Evolutionary conservation across 371 early-diverging fungal species (phyloP).

Genomic region (Vairimorpha necatrix): DNA sequence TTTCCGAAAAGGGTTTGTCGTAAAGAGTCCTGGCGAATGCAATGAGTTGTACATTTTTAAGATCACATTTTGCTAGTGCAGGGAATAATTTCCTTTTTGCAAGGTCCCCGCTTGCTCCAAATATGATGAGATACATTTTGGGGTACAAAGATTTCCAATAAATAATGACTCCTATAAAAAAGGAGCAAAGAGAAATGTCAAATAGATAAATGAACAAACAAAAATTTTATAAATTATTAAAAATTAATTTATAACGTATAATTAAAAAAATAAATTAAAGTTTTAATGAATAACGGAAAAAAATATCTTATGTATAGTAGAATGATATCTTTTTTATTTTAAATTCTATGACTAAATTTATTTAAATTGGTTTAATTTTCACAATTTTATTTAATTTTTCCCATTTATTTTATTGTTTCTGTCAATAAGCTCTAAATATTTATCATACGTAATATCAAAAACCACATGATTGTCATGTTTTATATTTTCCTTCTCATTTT

Average conservation of each 20-base stretch:
- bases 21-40: constrained; percentile 87
- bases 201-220: not conserved
- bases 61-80: constrained; percentile 75
- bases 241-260: not conserved
- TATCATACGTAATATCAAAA: not conserved
- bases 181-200: no score
- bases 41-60: constrained; percentile 71
- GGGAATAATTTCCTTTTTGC: constrained; percentile 82
- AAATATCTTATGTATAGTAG: no score
- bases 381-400: no score
- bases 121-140: constrained; percentile 56
- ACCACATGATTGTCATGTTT: constrained; percentile 29
- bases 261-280: no score
- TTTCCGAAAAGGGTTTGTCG: constrained; percentile 71
- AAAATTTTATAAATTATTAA: not conserved
- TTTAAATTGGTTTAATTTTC: not conserved
- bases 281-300: no score
- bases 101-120: constrained; percentile 65
- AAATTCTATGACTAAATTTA: no score
- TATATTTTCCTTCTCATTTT: not conserved
- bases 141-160: not conserved
- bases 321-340: no score
- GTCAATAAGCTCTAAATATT: not conserved
- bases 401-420: no score
- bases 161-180: not conserved